Base-by-base conservation (phyloP, 1,284 basidiomycete genomes). In the Heliocybe sulcata region DNA sequence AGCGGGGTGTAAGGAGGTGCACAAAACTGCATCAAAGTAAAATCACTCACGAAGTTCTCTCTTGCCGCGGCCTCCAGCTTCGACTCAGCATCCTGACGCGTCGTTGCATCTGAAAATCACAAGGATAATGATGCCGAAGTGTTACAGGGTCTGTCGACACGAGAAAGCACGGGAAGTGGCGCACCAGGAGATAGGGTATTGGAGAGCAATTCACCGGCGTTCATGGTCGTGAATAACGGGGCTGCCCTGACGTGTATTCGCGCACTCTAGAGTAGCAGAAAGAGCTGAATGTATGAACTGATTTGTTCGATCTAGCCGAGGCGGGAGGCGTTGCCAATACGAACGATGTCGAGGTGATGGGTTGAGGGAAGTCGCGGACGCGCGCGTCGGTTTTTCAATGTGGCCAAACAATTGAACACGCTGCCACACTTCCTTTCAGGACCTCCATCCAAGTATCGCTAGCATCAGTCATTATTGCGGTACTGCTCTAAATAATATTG, bases 131-230 rank as follows among this genome's bases (percentile, higher is more conserved):
- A 56, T 57, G 56, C 55, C 62, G 53, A 57, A 62, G 56, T 59
- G 55, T 55, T 56, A 60, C 54, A 55, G 56, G 51, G 55, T 51
- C 38, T 51, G 52, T 55, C 58, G 58, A 71, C 66, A 66, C 68
- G 71, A 64, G 59, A 55, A 62, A 57, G 62, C 59, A 53, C 51
- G 54, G 58, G 56, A 59, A 59, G 67, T 62, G 67, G 76, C 85
- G 64, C 67, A 94, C 92, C 90, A 57, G 90, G 77, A 57, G 92
- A 94, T 67, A 97, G 85, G 64, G 93, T 89, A 77, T 94, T 93
- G 65, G 86, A 82, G 67, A 96, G 85, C 60, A 95, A 84, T 71
- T 91, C 86, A 60, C 84, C 87, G 63, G 90, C 91, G 77, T 92
- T 92, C 92, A 95, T 95, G 68, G 72, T 83, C 68, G 67, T 62